Evolutionary conservation across 768 basidiomycete genomes (phyloP), one percentile per base, ranked within the genome.

Genomic region (Daedalea quercina): DNA sequence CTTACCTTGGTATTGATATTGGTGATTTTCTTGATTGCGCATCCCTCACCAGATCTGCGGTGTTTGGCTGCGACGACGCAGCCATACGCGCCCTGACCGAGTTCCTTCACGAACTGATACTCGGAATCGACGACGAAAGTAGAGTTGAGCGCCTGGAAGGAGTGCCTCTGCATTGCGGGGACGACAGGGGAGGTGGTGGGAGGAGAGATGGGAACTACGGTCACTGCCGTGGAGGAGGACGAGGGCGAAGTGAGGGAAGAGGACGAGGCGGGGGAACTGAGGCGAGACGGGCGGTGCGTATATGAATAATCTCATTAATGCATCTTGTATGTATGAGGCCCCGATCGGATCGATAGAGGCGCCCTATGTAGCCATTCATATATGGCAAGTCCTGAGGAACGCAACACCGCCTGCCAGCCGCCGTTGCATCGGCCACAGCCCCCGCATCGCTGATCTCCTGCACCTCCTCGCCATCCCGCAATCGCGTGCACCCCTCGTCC

Each of bases 21-120:
- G 54, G 90, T 90, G 65, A 94, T 94, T 76, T 94, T 94, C 78
- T 95, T 95, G 73, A 95, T 94, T 61, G 92, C 92, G 59, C 91
- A 92, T 9, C 88, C 88, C 64, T 94, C 90, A 22, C 90, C 89
- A 1, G 89, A 84, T 60, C 83, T 70, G 57, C 82, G 84, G 70
- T 93, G 90, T 59, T 82, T 82, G 0, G 94, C 94, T 24, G 87
- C 80, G 52, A 93, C 86, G 58, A 94, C 91, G 64, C 88, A 93
- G 40, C 94, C 92, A 67, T 96, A 95, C 20, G 94, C 93, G 59
- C 94, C 93, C 69, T 94, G 91, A 26, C 94, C 93, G 50, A 98
- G 88, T 65, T 97, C 94, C 73, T 98, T 98, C 70, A 94, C 90
- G 68, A 90, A 95, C 65, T 88, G 82, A 63, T 94, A 96, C 68